Conservation (phyloP, 306 rosid genomes). For the Benincasa hispida region DNA sequence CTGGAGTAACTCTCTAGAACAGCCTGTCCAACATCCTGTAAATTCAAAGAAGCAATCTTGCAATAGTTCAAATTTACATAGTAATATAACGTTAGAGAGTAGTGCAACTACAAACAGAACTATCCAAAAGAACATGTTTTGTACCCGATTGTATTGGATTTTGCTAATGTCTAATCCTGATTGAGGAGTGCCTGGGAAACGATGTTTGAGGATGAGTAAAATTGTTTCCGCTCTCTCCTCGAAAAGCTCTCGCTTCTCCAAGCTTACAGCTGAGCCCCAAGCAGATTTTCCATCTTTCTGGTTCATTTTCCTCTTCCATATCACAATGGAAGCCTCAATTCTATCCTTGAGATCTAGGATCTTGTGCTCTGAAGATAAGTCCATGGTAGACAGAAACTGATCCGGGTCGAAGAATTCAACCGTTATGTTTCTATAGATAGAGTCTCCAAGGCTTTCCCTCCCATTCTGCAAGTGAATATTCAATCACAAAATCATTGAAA, state of each 20-base stretch:
- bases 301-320: slow-evolving; percentile 93
- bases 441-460: slow-evolving; percentile 89
- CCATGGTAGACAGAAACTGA: slow-evolving; percentile 57
- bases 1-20: slow-evolving; percentile 92
- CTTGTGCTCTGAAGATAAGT: slow-evolving; percentile 89
- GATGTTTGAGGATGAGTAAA: slow-evolving; percentile 69
- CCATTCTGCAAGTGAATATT: slow-evolving; percentile 48
- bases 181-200: slow-evolving; percentile 87
- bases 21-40: slow-evolving; percentile 94
- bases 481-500: neutral
- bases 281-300: slow-evolving; percentile 86
- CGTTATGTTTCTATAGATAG: slow-evolving; percentile 62
- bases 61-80: neutral
- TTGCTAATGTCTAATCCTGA: slow-evolving; percentile 92
- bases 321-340: slow-evolving; percentile 91
- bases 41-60: slow-evolving; percentile 8
- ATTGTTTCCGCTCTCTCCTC: slow-evolving; percentile 98
- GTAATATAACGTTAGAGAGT: neutral
- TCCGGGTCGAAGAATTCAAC: slow-evolving; percentile 88
- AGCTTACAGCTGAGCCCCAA: slow-evolving; percentile 92
- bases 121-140: neutral
- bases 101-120: neutral
- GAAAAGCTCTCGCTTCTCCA: slow-evolving; percentile 88
- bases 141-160: slow-evolving; percentile 73
- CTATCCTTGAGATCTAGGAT: slow-evolving; percentile 80